Conservation (phyloP, 2,329 filamentous ascomycete species). For the Talaromyces funiculosus region DNA sequence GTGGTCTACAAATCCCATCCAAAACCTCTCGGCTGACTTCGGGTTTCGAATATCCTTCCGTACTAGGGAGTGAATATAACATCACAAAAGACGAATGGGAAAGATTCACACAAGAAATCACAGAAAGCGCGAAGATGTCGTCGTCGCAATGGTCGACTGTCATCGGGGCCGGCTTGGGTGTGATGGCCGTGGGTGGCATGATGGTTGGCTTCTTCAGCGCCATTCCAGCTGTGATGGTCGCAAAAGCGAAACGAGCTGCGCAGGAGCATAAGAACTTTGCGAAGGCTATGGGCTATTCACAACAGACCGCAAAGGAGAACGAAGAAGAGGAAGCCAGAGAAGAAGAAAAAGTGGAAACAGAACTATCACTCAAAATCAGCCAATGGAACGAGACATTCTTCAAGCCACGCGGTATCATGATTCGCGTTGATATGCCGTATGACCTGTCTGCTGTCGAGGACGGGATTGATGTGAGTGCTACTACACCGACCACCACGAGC, state of each 20-base stretch:
- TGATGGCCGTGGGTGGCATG: conserved; percentile 25
- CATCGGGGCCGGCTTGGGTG: conserved; percentile 25
- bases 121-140: conserved; percentile 23
- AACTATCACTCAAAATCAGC: conserved; percentile 20
- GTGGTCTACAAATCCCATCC: conserved; percentile 29
- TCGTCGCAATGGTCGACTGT: conserved; percentile 26
- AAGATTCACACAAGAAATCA: conserved; percentile 25
- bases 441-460: conserved; percentile 22
- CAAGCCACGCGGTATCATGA: conserved; percentile 23
- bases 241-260: conserved; percentile 17
- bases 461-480: conserved; percentile 19
- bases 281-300: conserved; percentile 16
- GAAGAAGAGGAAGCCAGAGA: background rate
- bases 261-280: conserved; percentile 25
- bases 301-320: background rate
- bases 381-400: conserved; percentile 29
- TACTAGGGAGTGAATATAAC: conserved; percentile 18
- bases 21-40: conserved; percentile 23
- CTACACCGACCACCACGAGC: background rate
- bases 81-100: conserved; percentile 23
- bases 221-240: conserved; percentile 24
- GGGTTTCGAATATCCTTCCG: conserved; percentile 27
- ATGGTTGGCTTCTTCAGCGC: conserved; percentile 27
- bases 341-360: background rate
- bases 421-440: conserved; percentile 28